These are phyloP conservation scores for Scutellaria baicalensis DNA, from an alignment of 257 asterid species.

Conservation along the genomic window DNA sequence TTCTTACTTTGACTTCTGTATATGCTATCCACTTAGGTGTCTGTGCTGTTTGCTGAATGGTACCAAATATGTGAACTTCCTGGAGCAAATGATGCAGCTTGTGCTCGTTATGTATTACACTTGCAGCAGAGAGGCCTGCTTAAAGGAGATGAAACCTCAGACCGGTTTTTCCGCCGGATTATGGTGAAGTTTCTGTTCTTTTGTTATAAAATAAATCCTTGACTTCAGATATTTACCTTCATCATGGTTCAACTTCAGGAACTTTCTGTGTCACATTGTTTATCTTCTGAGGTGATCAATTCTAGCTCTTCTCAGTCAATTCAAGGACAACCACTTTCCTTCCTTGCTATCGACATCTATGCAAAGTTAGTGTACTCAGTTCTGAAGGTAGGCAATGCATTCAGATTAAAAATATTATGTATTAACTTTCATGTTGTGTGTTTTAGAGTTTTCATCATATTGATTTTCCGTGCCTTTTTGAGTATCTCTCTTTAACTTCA, in stretches of 20 bases:
- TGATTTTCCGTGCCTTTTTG: background rate
- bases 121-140: constrained; percentile 79
- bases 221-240: background rate
- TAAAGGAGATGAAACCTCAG: constrained; percentile 86
- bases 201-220: background rate
- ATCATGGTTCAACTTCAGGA: constrained; percentile 45
- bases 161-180: constrained; percentile 74
- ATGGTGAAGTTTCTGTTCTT: constrained; percentile 37
- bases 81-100: constrained; percentile 69
- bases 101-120: constrained; percentile 55
- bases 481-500: constrained; percentile 2
- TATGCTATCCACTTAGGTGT: constrained; percentile 38
- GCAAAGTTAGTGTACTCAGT: constrained; percentile 77
- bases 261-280: constrained; percentile 80
- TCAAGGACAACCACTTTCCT: constrained; percentile 69
- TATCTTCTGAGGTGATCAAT: constrained; percentile 67
- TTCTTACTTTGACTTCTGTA: background rate
- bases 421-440: background rate
- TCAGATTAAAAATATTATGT: background rate
- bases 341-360: constrained; percentile 91
- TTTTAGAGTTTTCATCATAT: background rate
- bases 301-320: constrained; percentile 59
- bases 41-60: constrained; percentile 77
- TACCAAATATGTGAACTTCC: constrained; percentile 81
- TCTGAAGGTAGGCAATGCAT: constrained; percentile 56